Evolutionary conservation across 345 rosid species (phyloP).

Genomic region (Ricinus communis): DNA sequence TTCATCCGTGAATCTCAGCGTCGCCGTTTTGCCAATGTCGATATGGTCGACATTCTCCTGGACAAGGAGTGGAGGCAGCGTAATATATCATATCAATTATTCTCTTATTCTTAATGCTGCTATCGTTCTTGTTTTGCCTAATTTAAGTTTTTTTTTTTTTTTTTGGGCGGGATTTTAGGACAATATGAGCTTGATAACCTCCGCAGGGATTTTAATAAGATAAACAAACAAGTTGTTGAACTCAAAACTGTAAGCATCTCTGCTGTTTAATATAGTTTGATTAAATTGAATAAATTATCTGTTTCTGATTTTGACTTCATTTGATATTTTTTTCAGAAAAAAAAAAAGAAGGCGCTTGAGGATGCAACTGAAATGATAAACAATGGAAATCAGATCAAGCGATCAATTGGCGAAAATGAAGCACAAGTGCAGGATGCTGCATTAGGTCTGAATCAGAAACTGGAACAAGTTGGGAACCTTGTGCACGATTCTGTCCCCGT

Average conservation of each 20-base stretch:
- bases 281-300: background rate
- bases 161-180: slow-evolving; percentile 44
- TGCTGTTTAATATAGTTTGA: background rate
- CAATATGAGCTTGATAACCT: slow-evolving; percentile 65
- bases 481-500: slow-evolving; percentile 88
- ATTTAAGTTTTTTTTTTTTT: background rate
- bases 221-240: slow-evolving; percentile 67
- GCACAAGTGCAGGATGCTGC: slow-evolving; percentile 68
- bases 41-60: slow-evolving; percentile 58
- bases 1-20: slow-evolving; percentile 74
- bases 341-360: slow-evolving; percentile 36
- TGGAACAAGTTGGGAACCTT: slow-evolving; percentile 74
- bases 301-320: too few relatives aligned
- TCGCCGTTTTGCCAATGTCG: slow-evolving; percentile 64
- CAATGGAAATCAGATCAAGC: slow-evolving; percentile 54
- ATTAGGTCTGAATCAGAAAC: slow-evolving; percentile 49
- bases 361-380: slow-evolving; percentile 60
- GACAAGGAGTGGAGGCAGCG: slow-evolving; percentile 85
- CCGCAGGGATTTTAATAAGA: slow-evolving; percentile 66
- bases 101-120: background rate
- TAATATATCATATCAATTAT: slow-evolving; percentile 26
- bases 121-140: background rate
- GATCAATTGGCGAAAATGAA: slow-evolving; percentile 50
- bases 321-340: background rate
- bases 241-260: slow-evolving; percentile 60